Evolutionary conservation across 495 filamentous ascomycete genomes (phyloP), one percentile per base, ranked within the genome.

Genomic region (Neurospora sp.): DNA sequence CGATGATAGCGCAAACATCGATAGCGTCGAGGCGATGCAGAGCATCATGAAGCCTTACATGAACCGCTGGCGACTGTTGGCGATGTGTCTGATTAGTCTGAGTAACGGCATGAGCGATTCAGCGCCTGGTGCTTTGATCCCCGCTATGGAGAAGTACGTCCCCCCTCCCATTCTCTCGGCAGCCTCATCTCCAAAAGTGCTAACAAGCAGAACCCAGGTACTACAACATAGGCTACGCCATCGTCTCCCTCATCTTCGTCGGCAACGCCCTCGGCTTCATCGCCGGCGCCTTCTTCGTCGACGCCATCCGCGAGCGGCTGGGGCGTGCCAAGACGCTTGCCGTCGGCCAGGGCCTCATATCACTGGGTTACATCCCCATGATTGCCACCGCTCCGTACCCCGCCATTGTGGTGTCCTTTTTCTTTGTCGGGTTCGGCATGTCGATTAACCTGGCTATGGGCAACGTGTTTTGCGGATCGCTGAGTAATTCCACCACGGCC

Each of bases 231-330:
- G 89, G 88, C 71, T 94, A 94, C 74, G 89, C 90, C 7, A 77
- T 92, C 31, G 90, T 94, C 35, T 93, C 92, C 12, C 81, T 94
- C 9, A 90, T 97, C 76, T 96, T 94, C 84, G 86, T 97, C 37
- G 85, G 90, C 48, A 92, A 92, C 75, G 93, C 93, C 0, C 70
- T 91, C 18, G 93, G 93, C 27, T 96, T 93, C 83, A 89, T 94
- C 76, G 76, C 85, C 59, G 91, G 91, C 4, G 92, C 92, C 2
- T 89, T 91, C 35, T 84, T 89, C 73, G 88, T 89, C 44, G 88
- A 91, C 76, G 83, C 79, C 59, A 76, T 87, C n/a, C 81, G 86
- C 41, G 80, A 89, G 12, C 84, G 87, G 2, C 75, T 94, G 1
- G 92, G 93, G 11, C 88, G 91, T 23, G 88, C 89, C 0, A 89